Evolutionary conservation across 2,329 filamentous ascomycete species (phyloP).

Genomic region (Xylariomycetidae sp.): DNA sequence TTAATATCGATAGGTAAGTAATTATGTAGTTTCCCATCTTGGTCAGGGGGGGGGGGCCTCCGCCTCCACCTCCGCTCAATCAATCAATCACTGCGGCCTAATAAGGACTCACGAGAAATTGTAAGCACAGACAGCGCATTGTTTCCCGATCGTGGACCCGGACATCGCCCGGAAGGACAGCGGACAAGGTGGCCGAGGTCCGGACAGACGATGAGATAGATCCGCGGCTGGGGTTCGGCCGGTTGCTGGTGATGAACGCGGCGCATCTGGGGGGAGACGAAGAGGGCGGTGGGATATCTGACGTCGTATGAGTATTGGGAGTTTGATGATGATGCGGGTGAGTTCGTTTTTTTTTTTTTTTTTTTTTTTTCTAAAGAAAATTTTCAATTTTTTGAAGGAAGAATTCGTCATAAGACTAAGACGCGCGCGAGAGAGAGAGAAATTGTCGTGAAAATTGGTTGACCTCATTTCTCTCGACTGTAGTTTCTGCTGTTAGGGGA

Average conservation of each 20-base stretch:
- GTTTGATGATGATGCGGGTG: conserved; percentile 34
- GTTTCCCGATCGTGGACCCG: conserved; percentile 32
- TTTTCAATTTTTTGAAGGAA: too few relatives aligned
- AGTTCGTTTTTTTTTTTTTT: background rate
- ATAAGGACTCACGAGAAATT: too few relatives aligned
- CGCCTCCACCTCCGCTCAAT: too few relatives aligned
- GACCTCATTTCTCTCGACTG: background rate
- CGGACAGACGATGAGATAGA: conserved; percentile 39
- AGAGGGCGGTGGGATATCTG: conserved; percentile 36
- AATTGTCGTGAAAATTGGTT: background rate
- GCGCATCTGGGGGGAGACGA: conserved; percentile 35
- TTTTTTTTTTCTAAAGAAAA: background rate
- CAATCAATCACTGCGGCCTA: too few relatives aligned
- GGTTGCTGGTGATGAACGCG: conserved; percentile 41
- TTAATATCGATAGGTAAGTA: too few relatives aligned
- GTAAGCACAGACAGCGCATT: too few relatives aligned
- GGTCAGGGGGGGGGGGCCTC: too few relatives aligned
- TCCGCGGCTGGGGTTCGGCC: conserved; percentile 44
- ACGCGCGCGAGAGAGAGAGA: too few relatives aligned
- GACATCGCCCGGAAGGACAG: conserved; percentile 31
- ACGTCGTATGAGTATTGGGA: conserved; percentile 38
- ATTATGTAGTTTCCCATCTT: too few relatives aligned
- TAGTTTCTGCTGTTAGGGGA: conserved; percentile 23
- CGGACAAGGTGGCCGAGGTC: conserved; percentile 31
- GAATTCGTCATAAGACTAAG: too few relatives aligned